Evolutionary conservation across 2,329 filamentous ascomycete species (phyloP).

Genomic region (Pseudogymnoascus sp.): DNA sequence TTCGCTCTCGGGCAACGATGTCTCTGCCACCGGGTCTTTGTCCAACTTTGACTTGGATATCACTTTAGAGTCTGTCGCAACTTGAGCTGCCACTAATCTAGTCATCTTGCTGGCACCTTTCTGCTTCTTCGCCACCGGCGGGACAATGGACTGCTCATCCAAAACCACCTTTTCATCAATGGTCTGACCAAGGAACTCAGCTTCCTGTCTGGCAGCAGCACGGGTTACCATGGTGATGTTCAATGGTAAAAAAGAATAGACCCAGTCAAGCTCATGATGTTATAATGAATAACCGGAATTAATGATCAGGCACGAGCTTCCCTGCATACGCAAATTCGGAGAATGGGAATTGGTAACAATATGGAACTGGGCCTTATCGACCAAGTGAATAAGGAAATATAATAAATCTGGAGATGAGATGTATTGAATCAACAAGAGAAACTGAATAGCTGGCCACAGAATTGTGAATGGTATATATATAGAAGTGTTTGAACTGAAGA

Average conservation of each 20-base stretch:
- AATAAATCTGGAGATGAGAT: background rate
- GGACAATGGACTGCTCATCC: background rate
- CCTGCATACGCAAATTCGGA: background rate
- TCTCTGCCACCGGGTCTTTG: background rate
- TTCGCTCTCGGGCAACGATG: background rate
- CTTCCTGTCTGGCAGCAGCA: slow-evolving; percentile 13
- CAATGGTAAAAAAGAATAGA: background rate
- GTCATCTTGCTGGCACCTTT: slow-evolving; percentile 14
- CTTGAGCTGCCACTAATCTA: background rate
- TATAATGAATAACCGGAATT: background rate
- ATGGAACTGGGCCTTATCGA: background rate
- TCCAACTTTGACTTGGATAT: background rate
- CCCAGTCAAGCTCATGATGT: background rate
- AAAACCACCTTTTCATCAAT: background rate
- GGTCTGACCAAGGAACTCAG: slow-evolving; percentile 9
- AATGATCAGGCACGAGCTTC: background rate
- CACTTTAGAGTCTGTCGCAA: background rate
- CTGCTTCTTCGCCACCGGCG: slow-evolving; percentile 13
- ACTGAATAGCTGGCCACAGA: background rate
- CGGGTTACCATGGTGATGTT: slow-evolving; percentile 15
- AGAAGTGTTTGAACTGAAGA: background rate
- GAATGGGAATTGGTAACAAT: background rate
- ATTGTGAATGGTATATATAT: background rate
- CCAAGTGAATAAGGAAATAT: background rate
- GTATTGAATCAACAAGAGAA: background rate